Base-by-base conservation (phyloP, 805 yeast species). In the Metschnikowia lachancei region DNA sequence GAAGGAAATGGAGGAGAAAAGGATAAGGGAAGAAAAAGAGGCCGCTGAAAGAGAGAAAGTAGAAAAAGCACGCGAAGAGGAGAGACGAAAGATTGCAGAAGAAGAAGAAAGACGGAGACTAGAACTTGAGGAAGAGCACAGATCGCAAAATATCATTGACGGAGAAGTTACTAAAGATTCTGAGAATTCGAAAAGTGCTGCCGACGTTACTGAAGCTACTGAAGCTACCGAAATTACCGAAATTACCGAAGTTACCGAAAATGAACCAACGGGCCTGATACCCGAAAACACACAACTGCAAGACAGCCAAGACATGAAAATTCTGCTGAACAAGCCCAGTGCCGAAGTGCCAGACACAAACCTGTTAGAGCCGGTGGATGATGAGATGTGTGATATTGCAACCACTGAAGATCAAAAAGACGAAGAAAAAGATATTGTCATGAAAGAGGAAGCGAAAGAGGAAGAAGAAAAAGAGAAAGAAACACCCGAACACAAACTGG, bases 1-100 rank as follows among this genome's bases (percentile, higher is more conserved):
- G 42, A 53, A 47, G 33, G 66, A 59, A 46, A 45, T 62, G 61
- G 58, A 63, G 43, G 47, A 43, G 45, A 58, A 53, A 55, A 55
- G 56, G 39, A 51, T 51, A 39, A 55, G 51, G 35, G 68, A 60
- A 47, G 66, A 52, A 36, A 36, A 14, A 16, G 47, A 47, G 28
- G 45, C 50, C 6, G 39, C 39, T 14, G 49, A 45, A 41, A 33
- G 58, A 56, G 43, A 57, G 49, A 44, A 53, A 43, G 30, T 41
- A 19, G 55, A 48, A 24, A 16, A 26, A 7, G 45, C 43, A 22
- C 44, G 37, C 36, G 44, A 36, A 26, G 43, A 40, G 32, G 20
- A 37, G 46, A 36, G 37, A 33, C 32, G 28, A 20, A 29, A 39
- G n/a, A 40, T 42, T n/a, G 40, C 34, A 16, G 54, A 55, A 36